Conservation (phyloP, 176 grass and related monocot species). For the Areca catechu region DNA sequence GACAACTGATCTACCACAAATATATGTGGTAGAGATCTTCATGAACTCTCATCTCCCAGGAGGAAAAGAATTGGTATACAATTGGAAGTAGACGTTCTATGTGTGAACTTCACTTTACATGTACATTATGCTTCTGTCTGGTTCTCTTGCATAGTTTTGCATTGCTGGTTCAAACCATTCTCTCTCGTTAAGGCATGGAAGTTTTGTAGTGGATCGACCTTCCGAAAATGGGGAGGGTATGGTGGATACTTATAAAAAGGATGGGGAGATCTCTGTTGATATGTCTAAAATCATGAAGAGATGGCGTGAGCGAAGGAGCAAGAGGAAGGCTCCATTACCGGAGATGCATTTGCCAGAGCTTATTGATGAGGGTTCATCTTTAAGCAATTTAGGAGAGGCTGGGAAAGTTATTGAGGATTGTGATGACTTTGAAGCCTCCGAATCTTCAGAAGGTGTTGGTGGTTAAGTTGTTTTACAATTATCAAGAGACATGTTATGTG, state of each 20-base stretch:
- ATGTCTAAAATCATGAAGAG: slow-evolving; percentile 16
- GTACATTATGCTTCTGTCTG: slow-evolving; percentile 24
- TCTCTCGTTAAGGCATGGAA: slow-evolving; percentile 2
- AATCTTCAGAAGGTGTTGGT: no score
- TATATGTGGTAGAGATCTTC: slow-evolving; percentile 25
- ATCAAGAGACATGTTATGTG: no score
- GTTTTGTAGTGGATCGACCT: neutral
- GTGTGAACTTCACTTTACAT: slow-evolving; percentile 33
- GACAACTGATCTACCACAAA: slow-evolving; percentile 27
- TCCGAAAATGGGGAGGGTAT: neutral
- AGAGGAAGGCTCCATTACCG: slow-evolving; percentile 14
- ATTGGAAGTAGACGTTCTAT: slow-evolving; percentile 33
- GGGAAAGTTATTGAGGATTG: no score
- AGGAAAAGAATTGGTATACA: slow-evolving; percentile 25
- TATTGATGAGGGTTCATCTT: no score
- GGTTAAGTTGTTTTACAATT: no score
- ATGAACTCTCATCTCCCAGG: slow-evolving; percentile 31
- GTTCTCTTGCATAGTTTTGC: no score
- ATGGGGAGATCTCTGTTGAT: slow-evolving; percentile 10
- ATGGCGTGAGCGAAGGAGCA: slow-evolving; percentile 27
- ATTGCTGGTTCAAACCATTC: slow-evolving; percentile 29
- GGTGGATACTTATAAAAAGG: neutral
- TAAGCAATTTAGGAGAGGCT: no score
- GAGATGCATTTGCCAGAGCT: no score
- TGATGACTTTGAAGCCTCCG: no score